A percentile compares a stretch with the other conserved stretches of the same genome.
Evolutionary conservation across 371 early-diverging fungal genomes (phyloP).

Genomic region (Furculomyces boomerangus): DNA sequence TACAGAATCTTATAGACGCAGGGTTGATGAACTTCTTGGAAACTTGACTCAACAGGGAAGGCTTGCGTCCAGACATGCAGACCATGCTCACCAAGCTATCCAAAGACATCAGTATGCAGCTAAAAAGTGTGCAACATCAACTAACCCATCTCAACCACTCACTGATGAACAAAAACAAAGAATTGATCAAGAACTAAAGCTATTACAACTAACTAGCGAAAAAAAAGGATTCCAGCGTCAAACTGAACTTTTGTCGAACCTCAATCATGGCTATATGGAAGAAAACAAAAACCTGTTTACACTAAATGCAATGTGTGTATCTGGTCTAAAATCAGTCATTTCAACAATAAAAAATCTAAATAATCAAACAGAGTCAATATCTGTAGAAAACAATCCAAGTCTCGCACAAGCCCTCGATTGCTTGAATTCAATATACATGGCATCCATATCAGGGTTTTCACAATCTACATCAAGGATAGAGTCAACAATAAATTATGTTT

Average conservation of each 20-base stretch:
- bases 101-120: conserved; percentile 19
- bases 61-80: conserved; percentile 10
- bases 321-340: conserved; percentile 12
- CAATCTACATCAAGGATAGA: conserved; percentile 25
- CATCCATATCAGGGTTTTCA: conserved; percentile 27
- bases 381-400: conserved; percentile 7
- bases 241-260: conserved; percentile 23
- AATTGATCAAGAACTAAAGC: conserved; percentile 18
- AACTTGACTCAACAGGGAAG: conserved; percentile 26
- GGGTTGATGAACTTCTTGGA: conserved; percentile 28
- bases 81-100: conserved; percentile 20
- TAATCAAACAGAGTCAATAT: not conserved
- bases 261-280: conserved; percentile 17
- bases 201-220: conserved; percentile 18
- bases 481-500: conserved; percentile 12
- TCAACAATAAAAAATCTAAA: conserved; percentile 6
- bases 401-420: conserved; percentile 6
- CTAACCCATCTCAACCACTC: conserved; percentile 20
- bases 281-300: conserved; percentile 26
- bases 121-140: conserved; percentile 15
- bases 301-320: conserved; percentile 27
- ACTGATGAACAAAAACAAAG: conserved; percentile 25
- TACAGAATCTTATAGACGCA: conserved; percentile 10
- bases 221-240: conserved; percentile 15
- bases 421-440: conserved; percentile 28